Evolutionary conservation across 192 early-diverging fungal genomes (phyloP).

Genomic region (Funneliformis geosporum): DNA sequence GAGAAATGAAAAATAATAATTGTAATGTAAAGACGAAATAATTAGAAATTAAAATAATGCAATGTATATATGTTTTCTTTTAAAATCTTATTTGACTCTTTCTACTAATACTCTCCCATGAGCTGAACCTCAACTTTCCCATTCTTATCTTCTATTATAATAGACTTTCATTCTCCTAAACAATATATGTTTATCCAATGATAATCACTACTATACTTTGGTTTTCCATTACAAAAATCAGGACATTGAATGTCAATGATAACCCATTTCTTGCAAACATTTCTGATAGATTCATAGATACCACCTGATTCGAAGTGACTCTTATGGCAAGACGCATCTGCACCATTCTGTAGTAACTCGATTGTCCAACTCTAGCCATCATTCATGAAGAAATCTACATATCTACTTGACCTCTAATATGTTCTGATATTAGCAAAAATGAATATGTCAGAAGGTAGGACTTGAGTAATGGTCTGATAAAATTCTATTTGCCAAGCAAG

Average conservation of each 20-base stretch:
- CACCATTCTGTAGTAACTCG: slow-evolving; percentile 26
- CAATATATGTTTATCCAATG: not conserved
- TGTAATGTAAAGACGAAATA: too few species aligned
- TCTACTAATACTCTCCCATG: too few species aligned
- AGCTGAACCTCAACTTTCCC: not conserved
- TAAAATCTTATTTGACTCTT: too few species aligned
- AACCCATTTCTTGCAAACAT: slow-evolving; percentile 8
- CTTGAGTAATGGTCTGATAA: slow-evolving; percentile 18
- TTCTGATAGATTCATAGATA: slow-evolving; percentile 11
- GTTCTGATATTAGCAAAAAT: not conserved
- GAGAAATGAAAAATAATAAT: too few species aligned
- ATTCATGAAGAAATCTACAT: slow-evolving; percentile 25
- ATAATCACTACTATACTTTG: too few species aligned
- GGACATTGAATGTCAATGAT: slow-evolving; percentile 25
- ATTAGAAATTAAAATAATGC: too few species aligned
- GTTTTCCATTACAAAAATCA: not conserved
- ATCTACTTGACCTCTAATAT: not conserved
- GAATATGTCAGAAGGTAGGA: not conserved
- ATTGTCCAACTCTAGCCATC: slow-evolving; percentile 22
- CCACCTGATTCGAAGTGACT: not conserved
- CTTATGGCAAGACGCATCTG: too few species aligned
- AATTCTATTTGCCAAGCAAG: slow-evolving; percentile 34
- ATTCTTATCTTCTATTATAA: not conserved
- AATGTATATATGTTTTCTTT: too few species aligned
- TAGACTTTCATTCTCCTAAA: too few species aligned